Conservation (phyloP, 176 grass and related monocot species). For the Otatea glauca region DNA sequence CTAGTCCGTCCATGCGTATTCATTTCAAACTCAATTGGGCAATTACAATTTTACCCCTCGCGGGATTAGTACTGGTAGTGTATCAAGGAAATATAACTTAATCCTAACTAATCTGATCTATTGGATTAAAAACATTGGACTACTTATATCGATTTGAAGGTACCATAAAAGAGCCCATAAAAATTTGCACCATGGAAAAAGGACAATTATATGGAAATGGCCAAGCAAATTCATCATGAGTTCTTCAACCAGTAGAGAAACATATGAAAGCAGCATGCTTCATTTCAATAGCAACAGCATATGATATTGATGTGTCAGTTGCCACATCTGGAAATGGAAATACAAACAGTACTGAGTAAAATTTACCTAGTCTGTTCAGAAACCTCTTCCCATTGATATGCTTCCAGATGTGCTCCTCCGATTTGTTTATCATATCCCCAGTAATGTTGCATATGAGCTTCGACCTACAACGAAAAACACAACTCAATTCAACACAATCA, state of each 20-base stretch:
- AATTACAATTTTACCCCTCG: too few relatives aligned
- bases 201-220: background rate
- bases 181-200: slow-evolving; percentile 5
- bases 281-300: background rate
- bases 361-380: slow-evolving; percentile 81
- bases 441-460: slow-evolving; percentile 89
- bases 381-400: slow-evolving; percentile 92
- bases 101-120: too few relatives aligned
- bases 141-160: too few relatives aligned
- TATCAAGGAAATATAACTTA: too few relatives aligned
- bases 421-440: slow-evolving; percentile 72
- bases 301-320: background rate
- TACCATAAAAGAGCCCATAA: too few relatives aligned
- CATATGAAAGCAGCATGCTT: background rate
- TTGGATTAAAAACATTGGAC: too few relatives aligned
- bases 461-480: slow-evolving; percentile 46
- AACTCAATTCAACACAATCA: background rate
- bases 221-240: background rate
- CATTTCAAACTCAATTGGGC: too few relatives aligned
- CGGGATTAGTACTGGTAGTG: too few relatives aligned
- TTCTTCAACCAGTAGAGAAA: slow-evolving; percentile 5
- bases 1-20: too few relatives aligned
- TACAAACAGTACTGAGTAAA: background rate
- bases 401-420: slow-evolving; percentile 97
- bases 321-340: background rate